Evolutionary conservation across 352 stramenopile species (phyloP), one percentile per base, ranked within the genome.

Genomic region (Phytophthora pluvialis): DNA sequence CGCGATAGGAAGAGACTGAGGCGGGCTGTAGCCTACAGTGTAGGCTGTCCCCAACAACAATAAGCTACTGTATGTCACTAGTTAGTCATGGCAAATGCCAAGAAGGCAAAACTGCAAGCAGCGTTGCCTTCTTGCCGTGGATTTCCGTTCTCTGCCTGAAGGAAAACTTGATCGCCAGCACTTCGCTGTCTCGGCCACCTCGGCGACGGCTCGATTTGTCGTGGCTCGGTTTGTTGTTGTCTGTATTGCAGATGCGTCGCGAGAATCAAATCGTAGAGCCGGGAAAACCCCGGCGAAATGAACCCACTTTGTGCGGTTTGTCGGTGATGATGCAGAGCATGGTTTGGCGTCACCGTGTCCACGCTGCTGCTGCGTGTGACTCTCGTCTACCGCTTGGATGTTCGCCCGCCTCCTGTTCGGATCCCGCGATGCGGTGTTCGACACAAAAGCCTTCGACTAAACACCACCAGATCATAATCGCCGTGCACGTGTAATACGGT

Each of bases 371-470:
- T 2, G 28, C 54, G 46, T 59, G 53, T 48, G 61, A 60, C 54
- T 45, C 54, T 57, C 45, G 16, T 42, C 43, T 39, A 44, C 60
- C n/a, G 25, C 25, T 50, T 64, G 47, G 61, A 60, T 56, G 42
- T 55, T 60, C 54, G 39, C 33, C 53, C 49, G 28, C 59, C 49
- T 67, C 59, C 40, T 54, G 49, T 35, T 21, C 45, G 46, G 60
- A 47, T 68, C 60, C 18, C 47, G 32, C 15, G 40, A 42, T 52
- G 38, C 13, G 32, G 43, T 28, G 64, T 68, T 64, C 57, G 64
- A 73, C 64, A 73, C 64, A 69, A 60, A 55, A 13, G 45, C 29
- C 1, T 4, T 3, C 47, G 50, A 72, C 64, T 68, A 72, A 68
- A 49, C 64, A 56, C 32, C 35, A 45, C 11, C 36, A 8, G 11